These are phyloP conservation scores for Paraconiothyrium brasiliense DNA, from an alignment of 2,329 filamentous ascomycete genomes.

Conservation along the genomic window DNA sequence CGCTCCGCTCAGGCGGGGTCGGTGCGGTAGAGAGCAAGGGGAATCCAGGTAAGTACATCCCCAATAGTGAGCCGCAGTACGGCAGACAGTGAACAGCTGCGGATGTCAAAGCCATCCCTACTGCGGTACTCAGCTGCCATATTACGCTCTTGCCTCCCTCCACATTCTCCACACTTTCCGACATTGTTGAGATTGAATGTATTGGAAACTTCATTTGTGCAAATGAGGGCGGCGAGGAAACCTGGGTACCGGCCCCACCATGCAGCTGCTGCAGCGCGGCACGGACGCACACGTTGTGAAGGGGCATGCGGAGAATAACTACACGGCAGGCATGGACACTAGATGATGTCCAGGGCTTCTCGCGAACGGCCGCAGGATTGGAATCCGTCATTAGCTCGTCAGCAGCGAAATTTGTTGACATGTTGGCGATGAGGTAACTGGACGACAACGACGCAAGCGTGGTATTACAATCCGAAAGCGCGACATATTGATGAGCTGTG, in stretches of 20 bases:
- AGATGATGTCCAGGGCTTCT: slow-evolving; percentile 8
- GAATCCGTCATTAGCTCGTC: slow-evolving; percentile 4
- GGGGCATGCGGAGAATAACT: slow-evolving; percentile 31
- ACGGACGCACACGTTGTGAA: slow-evolving; percentile 24
- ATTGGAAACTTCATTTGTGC: slow-evolving; percentile 30
- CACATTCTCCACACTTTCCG: slow-evolving; percentile 44
- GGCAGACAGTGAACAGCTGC: slow-evolving; percentile 36
- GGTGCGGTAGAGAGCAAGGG: slow-evolving; percentile 27
- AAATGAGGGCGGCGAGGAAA: slow-evolving; percentile 35
- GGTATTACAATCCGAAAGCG: slow-evolving; percentile 25
- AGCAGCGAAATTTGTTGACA: slow-evolving; percentile 1
- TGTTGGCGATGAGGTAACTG: slow-evolving; percentile 3
- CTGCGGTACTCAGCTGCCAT: slow-evolving; percentile 25
- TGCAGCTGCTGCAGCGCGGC: slow-evolving; percentile 25
- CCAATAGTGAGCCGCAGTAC: slow-evolving; percentile 37
- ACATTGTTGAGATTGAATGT: slow-evolving; percentile 15
- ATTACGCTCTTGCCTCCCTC: slow-evolving; percentile 29
- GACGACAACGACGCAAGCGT: slow-evolving; percentile 1
- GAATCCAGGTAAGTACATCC: slow-evolving; percentile 37
- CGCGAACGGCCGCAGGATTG: slow-evolving; percentile 8
- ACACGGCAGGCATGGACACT: slow-evolving; percentile 11
- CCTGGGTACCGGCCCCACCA: slow-evolving; percentile 40
- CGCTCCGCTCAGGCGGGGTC: slow-evolving; percentile 35
- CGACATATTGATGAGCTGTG: slow-evolving; percentile 23
- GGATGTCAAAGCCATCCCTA: slow-evolving; percentile 25